Evolutionary conservation across 2,329 filamentous ascomycete genomes (phyloP), one percentile per base, ranked within the genome.

Genomic region (Helotiales sp.): DNA sequence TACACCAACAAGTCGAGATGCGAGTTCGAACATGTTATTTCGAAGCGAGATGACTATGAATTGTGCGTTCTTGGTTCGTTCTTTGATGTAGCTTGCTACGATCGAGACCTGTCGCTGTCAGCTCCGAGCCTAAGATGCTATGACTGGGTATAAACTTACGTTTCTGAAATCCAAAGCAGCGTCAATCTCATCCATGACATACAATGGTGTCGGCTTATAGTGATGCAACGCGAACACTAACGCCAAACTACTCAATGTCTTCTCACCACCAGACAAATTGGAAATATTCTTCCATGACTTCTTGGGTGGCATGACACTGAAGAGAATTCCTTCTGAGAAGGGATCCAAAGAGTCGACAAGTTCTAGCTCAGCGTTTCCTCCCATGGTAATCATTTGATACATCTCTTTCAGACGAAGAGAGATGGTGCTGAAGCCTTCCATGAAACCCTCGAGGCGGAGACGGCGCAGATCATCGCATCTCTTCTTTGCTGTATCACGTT

Each of bases 301-400:
- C 84, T 99, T 99, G 12, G 95, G 95, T 51, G 95, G 96, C 95
- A 99, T 99, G 65, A 99, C 96, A 55, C 88, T 93, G 79, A 99
- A 99, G 48, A 97, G 74, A 62, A 99, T 98, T 25, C 95, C 95
- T 75, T 99, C 95, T 6, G 90, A 92, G 79, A 99, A 99, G 0
- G 95, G 95, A 72, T 99, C 96, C 2, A 99, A 79, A 17, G 89
- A 93, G 77, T 99, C 95, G 38, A 99, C 95, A 24, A 99, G 86
- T 74, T 99, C 96, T 12, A 99, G 84, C 76, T 99, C 95, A 0
- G 95, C 95, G 69, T 99, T 99, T 55, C 95, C 95, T 61, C 95
- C 95, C 92, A 99, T 98, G 22, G 95, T 99, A 73, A 99, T 99
- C 93, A 99, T 97, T 73, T 99, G 95, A 77, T 99, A 99, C 95